Conservation (phyloP, 1,284 basidiomycete genomes). For the Golubevia pallescens region DNA sequence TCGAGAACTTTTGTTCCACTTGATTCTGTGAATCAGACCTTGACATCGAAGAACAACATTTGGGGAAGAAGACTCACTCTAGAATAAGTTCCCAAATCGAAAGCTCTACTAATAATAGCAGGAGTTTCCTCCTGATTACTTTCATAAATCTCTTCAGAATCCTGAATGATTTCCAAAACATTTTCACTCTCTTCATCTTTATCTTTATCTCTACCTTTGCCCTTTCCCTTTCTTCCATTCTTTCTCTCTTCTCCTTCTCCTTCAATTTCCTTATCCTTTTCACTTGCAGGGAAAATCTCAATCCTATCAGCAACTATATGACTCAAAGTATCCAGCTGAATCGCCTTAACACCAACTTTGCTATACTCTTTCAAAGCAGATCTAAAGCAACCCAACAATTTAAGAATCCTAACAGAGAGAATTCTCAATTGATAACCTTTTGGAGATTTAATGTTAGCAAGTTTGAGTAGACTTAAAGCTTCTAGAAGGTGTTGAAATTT, state of each 20-base stretch:
- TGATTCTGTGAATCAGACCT: too few species aligned
- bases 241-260: too few species aligned
- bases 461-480: conserved; percentile 23
- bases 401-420: conserved; percentile 30
- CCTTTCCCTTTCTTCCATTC: too few species aligned
- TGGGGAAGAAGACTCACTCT: conserved; percentile 10
- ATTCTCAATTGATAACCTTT: conserved; percentile 45
- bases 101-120: conserved; percentile 32
- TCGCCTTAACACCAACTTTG: conserved; percentile 24
- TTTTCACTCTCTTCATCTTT: too few species aligned
- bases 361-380: conserved; percentile 4
- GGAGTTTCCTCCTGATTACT: conserved; percentile 28
- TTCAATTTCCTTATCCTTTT: conserved; percentile 17
- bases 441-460: conserved; percentile 21
- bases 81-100: conserved; percentile 44
- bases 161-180: conserved; percentile 12
- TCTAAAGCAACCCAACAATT: conserved; percentile 13
- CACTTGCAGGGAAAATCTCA: conserved; percentile 14
- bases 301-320: conserved; percentile 20
- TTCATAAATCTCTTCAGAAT: conserved; percentile 28
- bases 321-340: conserved; percentile 35
- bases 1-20: too few species aligned
- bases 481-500: conserved; percentile 4
- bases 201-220: too few species aligned
- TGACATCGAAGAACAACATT: not conserved